A percentile compares a stretch with the other conserved stretches of the same genome.
Conservation (phyloP, 2,329 filamentous ascomycete genomes). For the Cladosporium oxysporum region DNA sequence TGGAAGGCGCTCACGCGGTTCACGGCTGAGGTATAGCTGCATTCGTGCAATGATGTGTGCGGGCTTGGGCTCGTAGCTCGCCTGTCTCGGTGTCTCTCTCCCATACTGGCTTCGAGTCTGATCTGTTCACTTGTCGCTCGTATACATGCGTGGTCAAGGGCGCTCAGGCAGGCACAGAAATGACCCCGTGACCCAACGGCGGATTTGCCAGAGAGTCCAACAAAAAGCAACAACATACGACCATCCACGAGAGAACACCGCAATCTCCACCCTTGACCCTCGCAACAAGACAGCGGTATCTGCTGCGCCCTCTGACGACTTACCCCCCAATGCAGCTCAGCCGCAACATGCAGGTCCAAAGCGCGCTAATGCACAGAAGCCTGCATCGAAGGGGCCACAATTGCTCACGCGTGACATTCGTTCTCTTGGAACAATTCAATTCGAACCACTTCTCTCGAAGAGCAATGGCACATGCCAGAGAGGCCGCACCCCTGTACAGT, state of each 20-base stretch:
- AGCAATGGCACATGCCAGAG: background rate
- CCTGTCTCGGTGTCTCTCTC: background rate
- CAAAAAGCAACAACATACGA: background rate
- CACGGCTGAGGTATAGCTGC: background rate
- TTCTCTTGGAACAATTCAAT: background rate
- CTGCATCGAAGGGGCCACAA: constrained; percentile 1
- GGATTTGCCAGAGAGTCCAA: too few relatives aligned
- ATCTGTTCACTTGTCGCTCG: too few relatives aligned
- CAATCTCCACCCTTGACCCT: background rate
- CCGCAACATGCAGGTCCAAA: constrained; percentile 5
- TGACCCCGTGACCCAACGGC: too few relatives aligned
- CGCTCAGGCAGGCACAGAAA: too few relatives aligned
- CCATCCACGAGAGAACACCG: background rate
- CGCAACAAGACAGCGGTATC: background rate
- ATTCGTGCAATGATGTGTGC: background rate
- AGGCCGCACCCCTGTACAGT: background rate
- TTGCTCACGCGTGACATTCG: background rate
- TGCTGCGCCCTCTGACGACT: constrained; percentile 12
- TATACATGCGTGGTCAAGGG: too few relatives aligned
- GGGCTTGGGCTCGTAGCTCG: background rate
- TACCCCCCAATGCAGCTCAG: background rate
- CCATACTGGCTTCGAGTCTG: too few relatives aligned
- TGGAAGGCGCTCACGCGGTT: background rate
- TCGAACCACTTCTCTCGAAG: background rate
- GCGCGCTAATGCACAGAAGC: constrained; percentile 12